Evolutionary conservation across 257 asterid species (phyloP).

Genomic region (Jaltomata sinuosa): DNA sequence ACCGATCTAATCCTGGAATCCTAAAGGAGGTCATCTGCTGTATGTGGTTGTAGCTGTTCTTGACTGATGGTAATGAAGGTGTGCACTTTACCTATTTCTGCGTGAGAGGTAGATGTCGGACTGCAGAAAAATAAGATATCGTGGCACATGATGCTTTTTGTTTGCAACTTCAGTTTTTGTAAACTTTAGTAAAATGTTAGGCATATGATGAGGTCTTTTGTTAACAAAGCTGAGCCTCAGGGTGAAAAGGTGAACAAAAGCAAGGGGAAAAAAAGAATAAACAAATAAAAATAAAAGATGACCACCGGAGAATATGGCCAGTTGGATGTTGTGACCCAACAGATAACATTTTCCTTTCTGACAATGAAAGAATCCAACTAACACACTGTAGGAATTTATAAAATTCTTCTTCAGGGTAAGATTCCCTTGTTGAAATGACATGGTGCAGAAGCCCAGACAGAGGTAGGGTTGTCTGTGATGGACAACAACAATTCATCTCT

Average conservation of each 20-base stretch:
- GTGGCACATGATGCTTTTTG: background rate
- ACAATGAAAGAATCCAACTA: background rate
- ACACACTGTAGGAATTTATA: background rate
- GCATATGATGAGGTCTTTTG: background rate
- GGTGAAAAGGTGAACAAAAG: background rate
- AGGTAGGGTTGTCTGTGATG: constrained; percentile 56
- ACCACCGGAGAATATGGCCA: background rate
- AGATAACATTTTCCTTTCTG: background rate
- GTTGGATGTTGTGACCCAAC: background rate
- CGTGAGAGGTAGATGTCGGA: background rate
- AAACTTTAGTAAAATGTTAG: background rate
- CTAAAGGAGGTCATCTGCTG: background rate
- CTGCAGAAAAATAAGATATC: background rate
- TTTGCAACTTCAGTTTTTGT: background rate
- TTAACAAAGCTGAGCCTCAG: background rate
- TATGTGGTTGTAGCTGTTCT: background rate
- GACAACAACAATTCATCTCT: constrained; percentile 38
- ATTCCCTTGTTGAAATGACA: constrained; percentile 26
- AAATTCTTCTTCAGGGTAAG: background rate
- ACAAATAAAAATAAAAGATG: background rate
- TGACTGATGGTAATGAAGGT: background rate
- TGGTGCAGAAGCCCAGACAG: constrained; percentile 25
- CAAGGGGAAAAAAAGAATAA: background rate
- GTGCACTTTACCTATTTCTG: background rate
- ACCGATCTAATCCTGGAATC: background rate